Percentiles rank a stretch among this genome's conserved stretches.
phyloP scores from a whole-genome alignment of 345 rosid species.

The Microcos paniculata region DNA sequence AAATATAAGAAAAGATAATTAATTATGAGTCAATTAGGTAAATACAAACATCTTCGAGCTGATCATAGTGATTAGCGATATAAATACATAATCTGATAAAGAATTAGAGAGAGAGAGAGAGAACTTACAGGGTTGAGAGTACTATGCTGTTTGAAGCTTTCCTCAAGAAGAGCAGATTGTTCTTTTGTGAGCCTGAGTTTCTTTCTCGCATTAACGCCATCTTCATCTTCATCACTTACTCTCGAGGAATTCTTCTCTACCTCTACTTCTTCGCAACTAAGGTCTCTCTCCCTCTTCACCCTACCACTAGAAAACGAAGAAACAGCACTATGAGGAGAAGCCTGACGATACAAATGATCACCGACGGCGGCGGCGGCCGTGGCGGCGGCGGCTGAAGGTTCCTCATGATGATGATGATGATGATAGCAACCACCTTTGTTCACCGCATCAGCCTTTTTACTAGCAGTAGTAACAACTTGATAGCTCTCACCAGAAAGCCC shows the following conservation, averaged over 20 bases:
- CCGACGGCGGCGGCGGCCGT: conserved; percentile 21
- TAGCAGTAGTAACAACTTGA: background rate
- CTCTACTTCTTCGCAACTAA: conserved; percentile 59
- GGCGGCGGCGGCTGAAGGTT: background rate
- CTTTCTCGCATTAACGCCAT: conserved; percentile 70
- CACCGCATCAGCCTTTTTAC: conserved; percentile 19
- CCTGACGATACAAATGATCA: conserved; percentile 37
- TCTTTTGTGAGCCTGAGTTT: conserved; percentile 91
- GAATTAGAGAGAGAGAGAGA: background rate
- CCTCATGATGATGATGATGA: conserved; percentile 5
- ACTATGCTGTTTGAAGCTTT: conserved; percentile 89
- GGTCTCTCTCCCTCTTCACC: conserved; percentile 63
- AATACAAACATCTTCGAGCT: background rate
- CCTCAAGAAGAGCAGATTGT: conserved; percentile 91
- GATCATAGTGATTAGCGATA: no score
- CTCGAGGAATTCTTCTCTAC: conserved; percentile 45
- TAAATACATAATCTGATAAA: background rate
- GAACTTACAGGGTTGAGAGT: conserved; percentile 87
- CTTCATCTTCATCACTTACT: conserved; percentile 49
- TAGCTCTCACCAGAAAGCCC: conserved; percentile 49
- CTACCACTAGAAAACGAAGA: conserved; percentile 56
- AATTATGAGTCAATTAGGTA: background rate
- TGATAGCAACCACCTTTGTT: conserved; percentile 12
- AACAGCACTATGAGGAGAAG: conserved; percentile 59
- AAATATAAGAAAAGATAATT: background rate